A percentile compares a stretch with the other conserved stretches of the same genome.
Conservation (phyloP, 2,329 filamentous ascomycete genomes). For the Trichoderma simmonsii region DNA sequence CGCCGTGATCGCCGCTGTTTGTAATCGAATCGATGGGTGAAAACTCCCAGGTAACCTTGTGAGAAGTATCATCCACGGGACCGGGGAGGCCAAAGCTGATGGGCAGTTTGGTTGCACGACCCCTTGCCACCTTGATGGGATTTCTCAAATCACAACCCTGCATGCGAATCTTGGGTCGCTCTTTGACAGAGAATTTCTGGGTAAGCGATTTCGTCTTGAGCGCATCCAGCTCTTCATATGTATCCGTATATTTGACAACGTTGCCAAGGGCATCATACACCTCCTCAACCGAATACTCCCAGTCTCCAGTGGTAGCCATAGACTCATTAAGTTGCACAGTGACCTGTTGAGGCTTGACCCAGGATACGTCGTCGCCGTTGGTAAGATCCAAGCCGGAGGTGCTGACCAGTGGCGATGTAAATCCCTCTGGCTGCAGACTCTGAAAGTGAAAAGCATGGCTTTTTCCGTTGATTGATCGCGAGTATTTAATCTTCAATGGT, state of each 20-base stretch:
- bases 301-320: constrained; percentile 72
- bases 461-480: constrained; percentile 78
- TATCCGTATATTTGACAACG: constrained; percentile 66
- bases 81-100: constrained; percentile 65
- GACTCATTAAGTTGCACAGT: constrained; percentile 87
- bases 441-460: constrained; percentile 86
- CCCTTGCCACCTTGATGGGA: constrained; percentile 80
- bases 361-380: constrained; percentile 66
- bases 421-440: constrained; percentile 86
- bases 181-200: constrained; percentile 80
- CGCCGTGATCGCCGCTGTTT: constrained; percentile 66
- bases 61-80: constrained; percentile 57
- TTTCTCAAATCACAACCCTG: constrained; percentile 73
- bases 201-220: constrained; percentile 61
- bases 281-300: constrained; percentile 89
- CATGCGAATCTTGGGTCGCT: constrained; percentile 73
- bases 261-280: constrained; percentile 91
- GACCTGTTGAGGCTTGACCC: constrained; percentile 74
- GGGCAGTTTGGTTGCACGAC: constrained; percentile 64
- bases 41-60: constrained; percentile 78
- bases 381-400: constrained; percentile 59
- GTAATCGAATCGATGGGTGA: constrained; percentile 69
- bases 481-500: constrained; percentile 89
- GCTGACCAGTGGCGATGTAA: constrained; percentile 70
- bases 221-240: constrained; percentile 67